Percentiles rank a stretch among this genome's conserved stretches.
Conservation (phyloP, 768 basidiomycete species). For the Phylloporus sp. region DNA sequence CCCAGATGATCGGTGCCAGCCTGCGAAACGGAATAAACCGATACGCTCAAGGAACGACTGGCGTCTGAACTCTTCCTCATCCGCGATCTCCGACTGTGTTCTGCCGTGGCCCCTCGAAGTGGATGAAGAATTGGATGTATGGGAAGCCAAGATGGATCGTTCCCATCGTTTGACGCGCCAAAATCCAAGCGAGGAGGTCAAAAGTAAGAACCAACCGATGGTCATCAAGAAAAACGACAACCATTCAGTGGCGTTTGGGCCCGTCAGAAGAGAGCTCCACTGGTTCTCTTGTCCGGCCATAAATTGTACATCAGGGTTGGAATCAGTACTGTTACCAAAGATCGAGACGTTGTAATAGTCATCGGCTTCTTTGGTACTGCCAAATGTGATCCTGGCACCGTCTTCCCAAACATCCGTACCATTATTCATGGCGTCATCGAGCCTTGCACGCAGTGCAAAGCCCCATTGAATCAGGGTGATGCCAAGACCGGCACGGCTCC, state of each 20-base stretch:
- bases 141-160: slow-evolving; percentile 61
- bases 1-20: slow-evolving; percentile 12
- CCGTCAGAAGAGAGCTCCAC: slow-evolving; percentile 42
- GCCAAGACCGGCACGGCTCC: slow-evolving; percentile 93
- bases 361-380: slow-evolving; percentile 43
- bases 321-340: slow-evolving; percentile 26
- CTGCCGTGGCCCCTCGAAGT: slow-evolving; percentile 33
- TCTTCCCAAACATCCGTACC: slow-evolving; percentile 31
- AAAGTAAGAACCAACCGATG: slow-evolving; percentile 81
- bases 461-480: slow-evolving; percentile 96
- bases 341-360: slow-evolving; percentile 34
- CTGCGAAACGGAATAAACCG: slow-evolving; percentile 15
- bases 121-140: slow-evolving; percentile 26
- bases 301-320: slow-evolving; percentile 9
- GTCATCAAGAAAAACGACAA: slow-evolving; percentile 94
- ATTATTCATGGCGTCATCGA: slow-evolving; percentile 40
- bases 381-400: slow-evolving; percentile 36
- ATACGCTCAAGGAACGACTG: slow-evolving; percentile 31
- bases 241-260: slow-evolving; percentile 87
- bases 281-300: slow-evolving; percentile 8
- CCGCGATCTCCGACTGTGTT: slow-evolving; percentile 25
- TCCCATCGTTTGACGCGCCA: slow-evolving; percentile 93
- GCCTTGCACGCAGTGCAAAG: slow-evolving; percentile 62
- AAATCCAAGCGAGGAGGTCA: slow-evolving; percentile 87
- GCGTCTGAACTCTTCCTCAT: slow-evolving; percentile 23